phyloP scores from a whole-genome alignment of 1,139 yeast genomes.

The Geotrichum candidum region DNA sequence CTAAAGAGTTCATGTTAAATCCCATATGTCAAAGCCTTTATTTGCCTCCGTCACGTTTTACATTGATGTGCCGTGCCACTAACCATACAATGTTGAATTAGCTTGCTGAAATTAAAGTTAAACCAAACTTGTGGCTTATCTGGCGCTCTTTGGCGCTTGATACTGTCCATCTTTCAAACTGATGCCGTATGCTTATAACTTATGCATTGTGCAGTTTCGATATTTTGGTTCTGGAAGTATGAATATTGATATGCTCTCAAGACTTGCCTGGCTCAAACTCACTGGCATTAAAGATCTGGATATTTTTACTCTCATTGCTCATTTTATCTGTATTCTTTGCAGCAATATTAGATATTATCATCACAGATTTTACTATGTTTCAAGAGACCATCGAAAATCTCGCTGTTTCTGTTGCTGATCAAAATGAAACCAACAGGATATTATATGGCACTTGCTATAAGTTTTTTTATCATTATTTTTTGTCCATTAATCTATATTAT shows the following conservation, averaged over 20 bases:
- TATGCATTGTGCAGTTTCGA: constrained; percentile 63
- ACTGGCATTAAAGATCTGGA: constrained; percentile 48
- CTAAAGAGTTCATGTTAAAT: constrained; percentile 45
- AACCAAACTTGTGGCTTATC: constrained; percentile 59
- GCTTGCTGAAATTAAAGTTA: constrained; percentile 54
- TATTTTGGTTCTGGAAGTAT: constrained; percentile 59
- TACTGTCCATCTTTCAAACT: constrained; percentile 45
- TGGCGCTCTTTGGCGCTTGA: constrained; percentile 41
- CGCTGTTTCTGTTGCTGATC: constrained; percentile 3
- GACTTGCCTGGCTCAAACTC: constrained; percentile 49
- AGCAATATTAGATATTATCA: constrained; percentile 62
- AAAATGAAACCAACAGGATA: too few relatives aligned
- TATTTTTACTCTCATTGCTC: constrained; percentile 48
- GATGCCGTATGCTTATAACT: constrained; percentile 56
- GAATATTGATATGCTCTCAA: constrained; percentile 56
- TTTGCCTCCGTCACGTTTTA: constrained; percentile 58
- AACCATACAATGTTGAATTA: constrained; percentile 46
- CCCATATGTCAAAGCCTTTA: background rate
- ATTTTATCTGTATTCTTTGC: constrained; percentile 55
- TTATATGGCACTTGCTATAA: too few relatives aligned
- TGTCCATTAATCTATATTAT: too few relatives aligned
- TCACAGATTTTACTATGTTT: constrained; percentile 42
- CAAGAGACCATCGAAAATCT: constrained; percentile 8
- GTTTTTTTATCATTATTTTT: too few relatives aligned
- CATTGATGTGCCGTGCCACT: constrained; percentile 55